A percentile compares a stretch with the other conserved stretches of the same genome.
Evolutionary conservation across 305 asterid species (phyloP).

Genomic region (Fraxinus baroniana): DNA sequence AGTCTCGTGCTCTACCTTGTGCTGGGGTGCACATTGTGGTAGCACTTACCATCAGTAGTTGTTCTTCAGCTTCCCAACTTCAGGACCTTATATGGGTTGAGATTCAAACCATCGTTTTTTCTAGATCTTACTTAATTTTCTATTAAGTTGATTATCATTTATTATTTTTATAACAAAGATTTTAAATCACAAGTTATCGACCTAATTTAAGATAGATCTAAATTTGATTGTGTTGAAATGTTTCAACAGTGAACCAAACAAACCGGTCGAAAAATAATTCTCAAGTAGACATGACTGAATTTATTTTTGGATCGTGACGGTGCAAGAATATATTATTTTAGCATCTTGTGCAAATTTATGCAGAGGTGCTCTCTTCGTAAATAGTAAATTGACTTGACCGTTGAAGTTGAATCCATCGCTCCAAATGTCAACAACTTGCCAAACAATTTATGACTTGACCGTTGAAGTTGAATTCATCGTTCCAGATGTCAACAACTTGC

Average conservation of each 20-base stretch:
- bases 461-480: neutral
- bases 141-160: neutral
- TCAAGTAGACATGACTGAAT: neutral
- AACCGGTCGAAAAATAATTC: neutral
- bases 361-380: neutral
- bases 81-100: neutral
- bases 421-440: neutral
- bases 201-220: neutral
- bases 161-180: neutral
- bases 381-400: neutral
- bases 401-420: neutral
- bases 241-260: neutral
- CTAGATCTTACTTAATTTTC: neutral
- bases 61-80: neutral
- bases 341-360: neutral
- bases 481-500: neutral
- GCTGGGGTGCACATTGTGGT: neutral
- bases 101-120: neutral
- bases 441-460: neutral
- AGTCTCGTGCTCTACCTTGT: neutral
- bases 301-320: neutral
- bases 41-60: neutral
- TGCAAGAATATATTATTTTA: neutral
- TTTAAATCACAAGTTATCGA: neutral
- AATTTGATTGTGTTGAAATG: neutral